phyloP scores from a whole-genome alignment of 306 rosid species.

The Trifolium pratense region DNA sequence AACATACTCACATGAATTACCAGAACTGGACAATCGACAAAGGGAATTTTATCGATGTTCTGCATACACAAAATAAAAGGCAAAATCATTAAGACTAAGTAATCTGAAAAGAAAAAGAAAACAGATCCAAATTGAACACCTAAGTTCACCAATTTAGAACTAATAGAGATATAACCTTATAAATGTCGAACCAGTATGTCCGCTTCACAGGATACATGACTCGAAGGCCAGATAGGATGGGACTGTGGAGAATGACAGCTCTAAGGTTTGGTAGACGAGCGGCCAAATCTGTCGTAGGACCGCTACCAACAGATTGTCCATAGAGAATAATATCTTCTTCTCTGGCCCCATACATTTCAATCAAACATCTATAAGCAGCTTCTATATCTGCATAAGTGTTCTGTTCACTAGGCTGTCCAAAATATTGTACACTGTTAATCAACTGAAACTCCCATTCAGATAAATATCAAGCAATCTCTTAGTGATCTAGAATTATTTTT shows the following conservation, averaged over 20 bases:
- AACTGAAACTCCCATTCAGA: not conserved
- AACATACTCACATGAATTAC: slow-evolving; percentile 89
- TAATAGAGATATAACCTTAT: slow-evolving; percentile 64
- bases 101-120: not conserved
- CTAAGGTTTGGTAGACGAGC: slow-evolving; percentile 72
- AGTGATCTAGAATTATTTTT: not conserved
- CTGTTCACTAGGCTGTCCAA: slow-evolving; percentile 85
- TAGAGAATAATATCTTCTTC: slow-evolving; percentile 94
- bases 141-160: slow-evolving; percentile 11
- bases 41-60: slow-evolving; percentile 90
- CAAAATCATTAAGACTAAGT: slow-evolving; percentile 14
- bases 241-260: slow-evolving; percentile 96
- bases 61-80: slow-evolving; percentile 50
- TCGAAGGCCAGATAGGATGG: slow-evolving; percentile 90
- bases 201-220: slow-evolving; percentile 97
- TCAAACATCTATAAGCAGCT: slow-evolving; percentile 84
- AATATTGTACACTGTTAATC: slow-evolving; percentile 23
- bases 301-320: slow-evolving; percentile 97
- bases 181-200: slow-evolving; percentile 97
- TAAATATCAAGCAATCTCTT: slow-evolving; percentile 24
- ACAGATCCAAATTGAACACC: slow-evolving; percentile 1
- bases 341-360: slow-evolving; percentile 79
- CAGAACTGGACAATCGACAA: slow-evolving; percentile 82
- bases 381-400: slow-evolving; percentile 96
- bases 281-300: slow-evolving; percentile 95